Percentiles rank a stretch among this genome's conserved stretches.
phyloP scores from a whole-genome alignment of 2,329 filamentous ascomycete species.

The Periconia macrospinosa region DNA sequence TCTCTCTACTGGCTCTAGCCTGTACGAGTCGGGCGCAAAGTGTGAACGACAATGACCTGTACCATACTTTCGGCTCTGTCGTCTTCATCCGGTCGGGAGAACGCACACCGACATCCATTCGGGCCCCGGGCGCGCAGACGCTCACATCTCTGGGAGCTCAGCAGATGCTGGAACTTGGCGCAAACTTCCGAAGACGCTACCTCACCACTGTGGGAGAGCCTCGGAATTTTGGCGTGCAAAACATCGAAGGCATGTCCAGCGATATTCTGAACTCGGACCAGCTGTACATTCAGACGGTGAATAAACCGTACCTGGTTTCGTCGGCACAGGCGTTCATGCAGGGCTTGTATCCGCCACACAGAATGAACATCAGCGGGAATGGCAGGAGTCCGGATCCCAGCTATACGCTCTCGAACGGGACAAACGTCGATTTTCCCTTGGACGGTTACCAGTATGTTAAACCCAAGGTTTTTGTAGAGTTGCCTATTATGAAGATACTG shows the following conservation, averaged over 20 bases:
- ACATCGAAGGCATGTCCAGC: conserved; percentile 46
- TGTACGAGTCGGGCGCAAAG: conserved; percentile 17
- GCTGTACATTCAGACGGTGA: conserved; percentile 51
- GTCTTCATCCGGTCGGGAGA: conserved; percentile 60
- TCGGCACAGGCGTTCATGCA: conserved; percentile 65
- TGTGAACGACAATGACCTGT: conserved; percentile 12
- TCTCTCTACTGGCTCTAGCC: conserved; percentile 27
- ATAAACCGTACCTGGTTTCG: conserved; percentile 52
- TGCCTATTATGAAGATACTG: too few species aligned
- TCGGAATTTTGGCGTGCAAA: conserved; percentile 27
- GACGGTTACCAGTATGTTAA: conserved; percentile 63
- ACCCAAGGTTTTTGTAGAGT: too few species aligned
- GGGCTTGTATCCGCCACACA: conserved; percentile 59
- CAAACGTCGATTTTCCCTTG: conserved; percentile 51
- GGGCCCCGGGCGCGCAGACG: conserved; percentile 27
- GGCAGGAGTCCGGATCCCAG: conserved; percentile 29
- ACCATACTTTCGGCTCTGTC: conserved; percentile 53
- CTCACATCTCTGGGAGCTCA: conserved; percentile 60
- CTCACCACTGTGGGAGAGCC: conserved; percentile 34
- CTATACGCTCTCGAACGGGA: conserved; percentile 54
- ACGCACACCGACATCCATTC: conserved; percentile 48
- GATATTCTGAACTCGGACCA: conserved; percentile 50
- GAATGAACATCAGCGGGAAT: conserved; percentile 28
- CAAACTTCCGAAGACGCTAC: conserved; percentile 57
- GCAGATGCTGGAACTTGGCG: conserved; percentile 54